Percentiles rank a stretch among this genome's conserved stretches.
Conservation (phyloP, 257 asterid genomes). For the Solanum medicagineum region DNA sequence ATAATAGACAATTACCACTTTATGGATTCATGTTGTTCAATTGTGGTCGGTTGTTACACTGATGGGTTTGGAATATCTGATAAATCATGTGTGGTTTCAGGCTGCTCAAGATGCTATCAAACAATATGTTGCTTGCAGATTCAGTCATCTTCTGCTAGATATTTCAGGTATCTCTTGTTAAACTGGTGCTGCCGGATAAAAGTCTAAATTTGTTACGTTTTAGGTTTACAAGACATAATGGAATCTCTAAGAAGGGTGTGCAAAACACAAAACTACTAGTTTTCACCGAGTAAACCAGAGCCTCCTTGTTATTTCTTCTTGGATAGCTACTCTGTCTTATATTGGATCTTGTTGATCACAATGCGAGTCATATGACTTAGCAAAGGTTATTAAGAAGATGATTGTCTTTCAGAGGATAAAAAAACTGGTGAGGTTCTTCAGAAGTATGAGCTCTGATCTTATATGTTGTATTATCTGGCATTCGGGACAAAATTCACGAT, state of each 20-base stretch:
- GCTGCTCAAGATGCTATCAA: slow-evolving; percentile 62
- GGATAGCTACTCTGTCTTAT: neutral
- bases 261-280: neutral
- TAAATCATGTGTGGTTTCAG: slow-evolving; percentile 22
- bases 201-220: neutral
- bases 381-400: neutral
- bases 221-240: neutral
- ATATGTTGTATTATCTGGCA: neutral
- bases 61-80: neutral
- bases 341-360: neutral
- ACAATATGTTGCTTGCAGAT: slow-evolving; percentile 50
- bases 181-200: neutral
- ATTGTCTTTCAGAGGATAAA: neutral
- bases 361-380: neutral
- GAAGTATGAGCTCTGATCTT: neutral
- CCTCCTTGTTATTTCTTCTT: neutral
- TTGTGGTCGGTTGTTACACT: neutral
- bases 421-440: neutral
- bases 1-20: neutral
- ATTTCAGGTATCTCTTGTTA: slow-evolving; percentile 57
- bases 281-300: neutral
- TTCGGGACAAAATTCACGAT: neutral
- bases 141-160: slow-evolving; percentile 43
- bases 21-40: neutral
- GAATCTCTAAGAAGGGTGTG: neutral